Conservation (phyloP, 805 yeast species). For the Tetrapisispora namnaoensis region DNA sequence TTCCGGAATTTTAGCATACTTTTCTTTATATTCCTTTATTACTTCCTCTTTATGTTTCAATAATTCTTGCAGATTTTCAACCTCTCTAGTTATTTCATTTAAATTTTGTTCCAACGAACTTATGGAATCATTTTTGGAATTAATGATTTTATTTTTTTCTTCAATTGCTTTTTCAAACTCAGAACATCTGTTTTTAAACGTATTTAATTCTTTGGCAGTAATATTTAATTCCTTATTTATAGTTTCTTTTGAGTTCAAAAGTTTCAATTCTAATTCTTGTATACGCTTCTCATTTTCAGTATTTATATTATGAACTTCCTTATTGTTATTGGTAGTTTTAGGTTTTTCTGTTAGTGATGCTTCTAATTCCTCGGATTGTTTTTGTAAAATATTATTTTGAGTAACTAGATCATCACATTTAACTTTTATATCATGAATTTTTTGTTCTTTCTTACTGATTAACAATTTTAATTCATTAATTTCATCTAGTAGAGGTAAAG, state of each 20-base stretch:
- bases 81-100: neutral
- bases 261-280: neutral
- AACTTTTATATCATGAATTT: conserved; percentile 10
- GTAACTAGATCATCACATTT: conserved; percentile 9
- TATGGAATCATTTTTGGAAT: neutral
- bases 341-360: neutral
- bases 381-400: neutral
- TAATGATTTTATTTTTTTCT: neutral
- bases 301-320: neutral
- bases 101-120: conserved; percentile 4
- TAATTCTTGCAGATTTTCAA: neutral
- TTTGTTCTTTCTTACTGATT: conserved; percentile 7
- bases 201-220: neutral
- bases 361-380: neutral
- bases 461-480: conserved; percentile 16
- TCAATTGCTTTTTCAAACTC: neutral
- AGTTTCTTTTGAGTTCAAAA: conserved; percentile 2
- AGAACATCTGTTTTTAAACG: neutral
- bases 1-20: neutral
- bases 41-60: neutral
- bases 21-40: neutral
- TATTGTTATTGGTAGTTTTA: neutral
- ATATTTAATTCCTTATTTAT: neutral
- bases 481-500: conserved; percentile 16
- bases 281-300: neutral